Evolutionary conservation across 768 basidiomycete species (phyloP).

Genomic region (Tephrocybe sp.): DNA sequence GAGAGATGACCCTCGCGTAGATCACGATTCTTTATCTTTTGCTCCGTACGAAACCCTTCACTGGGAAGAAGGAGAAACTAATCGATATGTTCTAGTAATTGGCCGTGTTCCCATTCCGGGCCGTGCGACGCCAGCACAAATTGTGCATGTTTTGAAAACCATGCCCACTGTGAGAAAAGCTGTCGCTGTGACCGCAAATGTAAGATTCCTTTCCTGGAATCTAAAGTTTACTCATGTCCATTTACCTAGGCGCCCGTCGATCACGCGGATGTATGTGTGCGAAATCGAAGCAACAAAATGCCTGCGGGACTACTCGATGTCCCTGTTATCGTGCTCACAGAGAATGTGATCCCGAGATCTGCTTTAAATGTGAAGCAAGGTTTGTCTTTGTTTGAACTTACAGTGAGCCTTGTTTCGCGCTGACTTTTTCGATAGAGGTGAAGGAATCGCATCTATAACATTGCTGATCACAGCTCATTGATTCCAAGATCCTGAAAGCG

Average conservation of each 20-base stretch:
- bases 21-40: conserved; percentile 15
- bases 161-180: conserved; percentile 51
- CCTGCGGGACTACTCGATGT: conserved; percentile 43
- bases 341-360: conserved; percentile 73
- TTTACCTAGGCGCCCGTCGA: conserved; percentile 46
- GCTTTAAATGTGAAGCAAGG: conserved; percentile 48
- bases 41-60: conserved; percentile 24
- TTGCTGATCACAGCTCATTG: background rate
- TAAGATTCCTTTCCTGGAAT: conserved; percentile 22
- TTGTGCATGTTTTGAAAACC: conserved; percentile 50
- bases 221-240: background rate
- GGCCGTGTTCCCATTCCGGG: conserved; percentile 56
- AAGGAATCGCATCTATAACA: background rate
- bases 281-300: conserved; percentile 18
- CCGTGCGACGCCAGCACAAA: conserved; percentile 40
- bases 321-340: conserved; percentile 46
- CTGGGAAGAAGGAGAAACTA: background rate
- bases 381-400: conserved; percentile 23
- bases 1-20: background rate
- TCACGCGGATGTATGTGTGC: conserved; percentile 58
- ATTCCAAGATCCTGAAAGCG: conserved; percentile 24
- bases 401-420: background rate
- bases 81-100: conserved; percentile 28
- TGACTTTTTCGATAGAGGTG: conserved; percentile 18
- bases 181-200: conserved; percentile 55